Percentiles rank a stretch among this genome's conserved stretches.
These are phyloP conservation scores for Phyllostachys edulis DNA, from an alignment of 176 grass and related monocot species.

Conservation along the genomic window DNA sequence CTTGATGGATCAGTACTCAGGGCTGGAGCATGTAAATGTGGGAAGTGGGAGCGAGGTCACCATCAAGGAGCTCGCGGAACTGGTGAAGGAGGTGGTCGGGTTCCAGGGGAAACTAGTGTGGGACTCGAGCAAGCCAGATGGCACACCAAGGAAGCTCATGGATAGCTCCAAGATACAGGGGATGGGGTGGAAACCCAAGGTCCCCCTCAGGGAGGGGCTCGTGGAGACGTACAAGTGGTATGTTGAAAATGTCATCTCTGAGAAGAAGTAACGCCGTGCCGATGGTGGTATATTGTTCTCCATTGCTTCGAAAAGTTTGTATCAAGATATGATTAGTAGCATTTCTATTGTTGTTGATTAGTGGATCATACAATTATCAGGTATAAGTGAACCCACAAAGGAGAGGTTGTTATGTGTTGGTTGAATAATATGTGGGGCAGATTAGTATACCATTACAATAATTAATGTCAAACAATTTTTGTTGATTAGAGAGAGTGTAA, in stretches of 20 bases:
- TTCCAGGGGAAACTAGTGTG: conserved; percentile 68
- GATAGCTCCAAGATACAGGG: conserved; percentile 71
- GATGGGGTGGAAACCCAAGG: conserved; percentile 71
- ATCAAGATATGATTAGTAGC: not conserved
- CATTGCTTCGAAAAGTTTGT: not conserved
- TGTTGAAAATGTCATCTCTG: conserved; percentile 48
- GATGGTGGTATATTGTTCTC: not conserved
- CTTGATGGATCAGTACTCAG: conserved; percentile 67
- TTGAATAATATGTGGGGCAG: not conserved
- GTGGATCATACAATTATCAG: conserved; percentile 4
- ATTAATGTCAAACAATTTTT: conserved; percentile 15
- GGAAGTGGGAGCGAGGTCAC: conserved; percentile 71
- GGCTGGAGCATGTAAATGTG: conserved; percentile 69
- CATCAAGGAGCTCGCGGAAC: conserved; percentile 70
- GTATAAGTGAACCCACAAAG: conserved; percentile 3
- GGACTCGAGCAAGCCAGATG: conserved; percentile 66
- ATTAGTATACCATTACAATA: conserved; percentile 11
- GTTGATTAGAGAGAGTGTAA: conserved; percentile 13
- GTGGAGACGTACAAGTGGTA: conserved; percentile 80
- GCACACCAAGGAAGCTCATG: conserved; percentile 85
- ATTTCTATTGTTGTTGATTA: not conserved
- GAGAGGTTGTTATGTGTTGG: conserved; percentile 9
- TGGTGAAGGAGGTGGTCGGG: conserved; percentile 67
- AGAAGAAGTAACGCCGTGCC: not conserved
- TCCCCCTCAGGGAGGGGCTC: conserved; percentile 59